Percentiles rank a stretch among this genome's conserved stretches.
Conservation (phyloP, 176 grass and related monocot genomes). For the Juncus inflexus region DNA sequence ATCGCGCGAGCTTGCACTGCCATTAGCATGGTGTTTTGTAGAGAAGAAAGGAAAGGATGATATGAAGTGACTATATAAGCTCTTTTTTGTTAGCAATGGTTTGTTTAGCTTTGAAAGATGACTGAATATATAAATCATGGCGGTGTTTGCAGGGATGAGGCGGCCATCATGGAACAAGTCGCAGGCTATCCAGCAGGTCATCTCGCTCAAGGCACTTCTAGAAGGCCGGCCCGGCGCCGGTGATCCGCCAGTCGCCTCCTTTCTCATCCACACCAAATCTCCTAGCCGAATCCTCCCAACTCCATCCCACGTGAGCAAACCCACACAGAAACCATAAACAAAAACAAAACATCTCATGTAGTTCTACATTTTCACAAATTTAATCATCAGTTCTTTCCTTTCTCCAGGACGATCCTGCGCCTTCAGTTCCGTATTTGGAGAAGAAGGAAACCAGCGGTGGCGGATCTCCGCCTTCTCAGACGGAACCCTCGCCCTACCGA, state of each 20-base stretch:
- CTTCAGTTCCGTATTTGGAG: slow-evolving; percentile 3
- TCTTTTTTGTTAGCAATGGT: background rate
- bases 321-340: background rate
- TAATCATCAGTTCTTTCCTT: background rate
- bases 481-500: slow-evolving; percentile 34
- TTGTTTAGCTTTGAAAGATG: background rate
- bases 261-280: slow-evolving; percentile 17
- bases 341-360: background rate
- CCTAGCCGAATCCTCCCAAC: background rate
- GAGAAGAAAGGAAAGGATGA: too few species aligned
- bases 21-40: too few species aligned
- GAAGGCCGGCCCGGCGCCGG: slow-evolving; percentile 33
- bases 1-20: too few species aligned
- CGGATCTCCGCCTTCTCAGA: background rate
- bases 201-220: slow-evolving; percentile 43
- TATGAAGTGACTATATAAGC: background rate
- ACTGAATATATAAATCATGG: background rate
- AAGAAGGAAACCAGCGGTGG: slow-evolving; percentile 2
- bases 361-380: background rate
- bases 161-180: slow-evolving; percentile 57
- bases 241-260: slow-evolving; percentile 19
- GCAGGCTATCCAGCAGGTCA: slow-evolving; percentile 51
- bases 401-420: background rate
- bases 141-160: slow-evolving; percentile 35
- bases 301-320: slow-evolving; percentile 20